These are phyloP conservation scores for Theobroma cacao DNA, from an alignment of 345 rosid genomes.

Conservation along the genomic window DNA sequence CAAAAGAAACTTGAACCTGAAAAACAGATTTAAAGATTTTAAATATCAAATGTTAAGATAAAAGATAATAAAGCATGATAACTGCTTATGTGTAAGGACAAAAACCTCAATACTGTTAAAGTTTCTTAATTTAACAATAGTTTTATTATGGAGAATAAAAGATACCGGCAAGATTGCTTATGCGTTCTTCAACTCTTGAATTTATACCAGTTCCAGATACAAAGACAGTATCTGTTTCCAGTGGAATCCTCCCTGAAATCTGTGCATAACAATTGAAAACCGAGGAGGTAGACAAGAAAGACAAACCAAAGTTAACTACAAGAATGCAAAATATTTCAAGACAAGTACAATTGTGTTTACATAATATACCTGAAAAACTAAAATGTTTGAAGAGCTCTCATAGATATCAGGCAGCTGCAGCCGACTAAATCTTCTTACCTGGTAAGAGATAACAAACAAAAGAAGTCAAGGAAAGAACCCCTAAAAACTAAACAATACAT, in stretches of 20 bases:
- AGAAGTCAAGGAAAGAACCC: conserved; percentile 13
- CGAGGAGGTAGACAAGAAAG: conserved; percentile 5
- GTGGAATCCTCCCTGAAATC: conserved; percentile 67
- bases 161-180: conserved; percentile 71
- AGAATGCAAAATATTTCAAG: conserved; percentile 11
- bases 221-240: conserved; percentile 68
- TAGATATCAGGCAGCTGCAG: conserved; percentile 67
- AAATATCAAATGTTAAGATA: background rate
- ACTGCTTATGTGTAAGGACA: background rate
- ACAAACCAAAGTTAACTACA: conserved; percentile 9
- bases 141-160: conserved; percentile 15
- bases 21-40: background rate
- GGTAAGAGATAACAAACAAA: conserved; percentile 10
- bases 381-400: conserved; percentile 53
- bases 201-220: conserved; percentile 53
- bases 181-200: conserved; percentile 53
- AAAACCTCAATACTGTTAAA: conserved; percentile 3
- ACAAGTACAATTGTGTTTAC: background rate
- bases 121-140: background rate
- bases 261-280: conserved; percentile 27
- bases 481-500: background rate
- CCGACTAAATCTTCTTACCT: conserved; percentile 46
- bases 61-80: background rate
- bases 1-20: background rate
- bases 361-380: conserved; percentile 74